Evolutionary conservation across 108 stramenopile genomes (phyloP), one percentile per base, ranked within the genome.

Genomic region (Schizochytrium sp.): DNA sequence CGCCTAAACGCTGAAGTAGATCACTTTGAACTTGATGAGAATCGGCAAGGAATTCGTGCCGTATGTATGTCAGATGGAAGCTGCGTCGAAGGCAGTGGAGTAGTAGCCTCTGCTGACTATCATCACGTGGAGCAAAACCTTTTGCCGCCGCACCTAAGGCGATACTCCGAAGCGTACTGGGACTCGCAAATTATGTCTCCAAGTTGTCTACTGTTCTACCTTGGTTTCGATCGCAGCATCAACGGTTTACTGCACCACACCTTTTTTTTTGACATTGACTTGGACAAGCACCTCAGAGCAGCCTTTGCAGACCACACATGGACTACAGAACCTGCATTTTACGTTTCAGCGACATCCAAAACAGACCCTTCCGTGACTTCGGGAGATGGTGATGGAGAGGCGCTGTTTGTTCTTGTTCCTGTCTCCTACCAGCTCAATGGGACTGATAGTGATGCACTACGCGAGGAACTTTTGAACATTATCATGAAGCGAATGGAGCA

Each of bases 391-490:
- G 17, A 83, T n/a, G 76, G 76, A 12, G 76, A 83, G 76, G 76
- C 76, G 8, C 76, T 83, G 50, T 83, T 83, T 55, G 76, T 83
- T n/a, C 76, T 83, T 8, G 76, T 83, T 0, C 76, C 76, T n/a
- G 40, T 83, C 76, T 83, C 76, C 53, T 83, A 83, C 76, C 76
- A 83, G 4, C 76, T 83, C 2, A 83, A 83, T 50, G 76, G 76
- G n/a, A 83, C 76, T 2, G 76, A 83, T 40, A 83, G 15, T 3
- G 53, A n/a, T 5, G 76, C 5, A 53, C 5, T 17, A 12, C 76
- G 76, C 12, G 76, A 83, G 3, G 45, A 10, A 0, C 8, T 55
- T n/a, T 40, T 83, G 47, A 13, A 83, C 15, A 40, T 40, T 8
- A 40, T 83, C 15, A 47, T 83, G n/a, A 42, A 8, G 5, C 47